Percentiles rank a stretch among this genome's conserved stretches.
Evolutionary conservation across 1,284 basidiomycete species (phyloP).

Genomic region (Leccinum pachyderme): DNA sequence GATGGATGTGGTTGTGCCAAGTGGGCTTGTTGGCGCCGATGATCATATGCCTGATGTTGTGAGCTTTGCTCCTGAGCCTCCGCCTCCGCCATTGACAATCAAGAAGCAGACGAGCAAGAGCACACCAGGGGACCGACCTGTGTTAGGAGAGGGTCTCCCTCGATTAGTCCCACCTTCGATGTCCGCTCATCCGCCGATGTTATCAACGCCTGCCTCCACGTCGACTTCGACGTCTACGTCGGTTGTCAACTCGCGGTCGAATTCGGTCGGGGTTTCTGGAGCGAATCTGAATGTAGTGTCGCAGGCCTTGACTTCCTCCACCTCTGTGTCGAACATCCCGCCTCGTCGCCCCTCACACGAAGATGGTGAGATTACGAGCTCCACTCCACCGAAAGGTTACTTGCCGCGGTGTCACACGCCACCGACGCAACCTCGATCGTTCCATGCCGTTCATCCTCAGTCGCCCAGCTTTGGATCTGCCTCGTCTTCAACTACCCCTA

Average conservation of each 20-base stretch:
- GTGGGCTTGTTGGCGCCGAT: constrained; percentile 18
- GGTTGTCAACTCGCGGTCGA: constrained; percentile 28
- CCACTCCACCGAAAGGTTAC: constrained; percentile 35
- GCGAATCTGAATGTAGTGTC: constrained; percentile 2
- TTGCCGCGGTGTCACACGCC: constrained; percentile 40
- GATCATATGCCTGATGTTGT: constrained; percentile 24
- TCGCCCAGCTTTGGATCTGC: constrained; percentile 27
- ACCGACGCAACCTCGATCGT: constrained; percentile 48
- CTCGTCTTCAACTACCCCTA: constrained; percentile 22
- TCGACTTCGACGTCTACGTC: constrained; percentile 29
- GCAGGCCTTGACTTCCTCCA: background rate
- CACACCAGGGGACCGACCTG: constrained; percentile 7
- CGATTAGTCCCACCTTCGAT: background rate
- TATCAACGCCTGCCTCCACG: constrained; percentile 13
- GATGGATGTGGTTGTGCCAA: constrained; percentile 26
- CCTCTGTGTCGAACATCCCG: constrained; percentile 13
- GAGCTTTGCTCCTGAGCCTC: constrained; percentile 33
- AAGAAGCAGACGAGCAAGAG: constrained; percentile 18
- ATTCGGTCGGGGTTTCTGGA: constrained; percentile 22
- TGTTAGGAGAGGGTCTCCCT: background rate
- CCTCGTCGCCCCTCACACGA: constrained; percentile 41
- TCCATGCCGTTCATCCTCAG: constrained; percentile 30
- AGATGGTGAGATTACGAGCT: constrained; percentile 43
- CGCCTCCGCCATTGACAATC: constrained; percentile 33
- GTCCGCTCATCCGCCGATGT: constrained; percentile 5